These are phyloP conservation scores for Phlyctochytrium planicorne DNA, from an alignment of 192 early-diverging fungal species.

Conservation along the genomic window DNA sequence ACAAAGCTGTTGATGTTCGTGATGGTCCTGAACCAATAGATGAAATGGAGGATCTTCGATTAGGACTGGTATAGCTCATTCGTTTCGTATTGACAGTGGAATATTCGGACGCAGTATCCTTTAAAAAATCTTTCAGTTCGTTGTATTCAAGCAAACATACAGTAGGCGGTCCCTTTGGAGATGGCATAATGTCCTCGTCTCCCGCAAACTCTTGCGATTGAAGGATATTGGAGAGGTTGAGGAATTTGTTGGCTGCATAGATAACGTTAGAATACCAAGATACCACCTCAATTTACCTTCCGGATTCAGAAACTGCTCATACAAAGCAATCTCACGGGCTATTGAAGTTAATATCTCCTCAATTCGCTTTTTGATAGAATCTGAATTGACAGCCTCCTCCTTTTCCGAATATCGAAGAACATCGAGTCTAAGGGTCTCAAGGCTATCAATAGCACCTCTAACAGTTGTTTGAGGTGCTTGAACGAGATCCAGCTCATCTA, in stretches of 20 bases:
- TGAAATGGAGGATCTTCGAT: slow-evolving; percentile 24
- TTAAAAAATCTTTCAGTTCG: no score
- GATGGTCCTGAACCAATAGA: slow-evolving; percentile 17
- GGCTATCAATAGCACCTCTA: slow-evolving; percentile 4
- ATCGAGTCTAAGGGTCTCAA: not conserved
- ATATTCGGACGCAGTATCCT: slow-evolving; percentile 18
- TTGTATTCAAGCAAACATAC: not conserved
- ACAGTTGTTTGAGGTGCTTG: slow-evolving; percentile 4
- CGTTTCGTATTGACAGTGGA: not conserved
- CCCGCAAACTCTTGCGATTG: not conserved
- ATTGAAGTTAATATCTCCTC: slow-evolving; percentile 28
- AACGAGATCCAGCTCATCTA: slow-evolving; percentile 19
- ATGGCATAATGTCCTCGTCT: not conserved
- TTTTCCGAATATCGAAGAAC: slow-evolving; percentile 5
- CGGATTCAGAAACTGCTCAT: slow-evolving; percentile 39
- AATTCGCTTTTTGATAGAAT: not conserved
- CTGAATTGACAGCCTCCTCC: not conserved
- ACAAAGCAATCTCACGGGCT: slow-evolving; percentile 30
- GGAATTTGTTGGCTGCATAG: slow-evolving; percentile 8
- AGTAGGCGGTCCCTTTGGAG: not conserved
- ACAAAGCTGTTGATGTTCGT: not conserved
- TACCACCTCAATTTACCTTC: slow-evolving; percentile 12
- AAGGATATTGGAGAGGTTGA: slow-evolving; percentile 22
- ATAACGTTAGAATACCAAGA: slow-evolving; percentile 5
- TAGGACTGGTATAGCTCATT: slow-evolving; percentile 8